A percentile compares a stretch with the other conserved stretches of the same genome.
Evolutionary conservation across 2,329 filamentous ascomycete species (phyloP).

Genomic region (Fusarium austroafricanum): DNA sequence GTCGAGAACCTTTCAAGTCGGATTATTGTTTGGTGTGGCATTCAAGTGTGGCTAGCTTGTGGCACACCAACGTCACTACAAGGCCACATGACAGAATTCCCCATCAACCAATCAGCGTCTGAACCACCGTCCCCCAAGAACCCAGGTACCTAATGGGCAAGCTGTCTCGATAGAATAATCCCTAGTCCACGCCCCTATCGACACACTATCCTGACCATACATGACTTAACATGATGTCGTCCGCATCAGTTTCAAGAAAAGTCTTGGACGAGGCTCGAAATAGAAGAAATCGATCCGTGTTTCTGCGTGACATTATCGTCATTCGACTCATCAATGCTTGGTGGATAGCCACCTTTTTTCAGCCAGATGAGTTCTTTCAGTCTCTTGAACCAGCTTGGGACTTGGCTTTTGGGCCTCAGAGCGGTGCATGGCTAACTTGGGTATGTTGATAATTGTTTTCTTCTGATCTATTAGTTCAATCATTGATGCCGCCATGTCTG

Average conservation of each 20-base stretch:
- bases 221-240: slow-evolving; percentile 22
- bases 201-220: neutral
- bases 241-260: slow-evolving; percentile 8
- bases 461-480: neutral
- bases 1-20: neutral
- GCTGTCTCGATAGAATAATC: slow-evolving; percentile 9
- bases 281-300: slow-evolving; percentile 42
- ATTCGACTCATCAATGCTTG: slow-evolving; percentile 85
- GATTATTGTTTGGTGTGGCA: neutral
- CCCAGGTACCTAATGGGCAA: neutral
- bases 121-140: slow-evolving; percentile 11
- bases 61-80: neutral
- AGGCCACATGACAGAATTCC: neutral
- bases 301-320: slow-evolving; percentile 62
- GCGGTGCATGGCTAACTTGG: slow-evolving; percentile 96
- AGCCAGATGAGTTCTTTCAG: slow-evolving; percentile 98
- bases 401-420: slow-evolving; percentile 80
- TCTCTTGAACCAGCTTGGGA: slow-evolving; percentile 94
- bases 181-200: slow-evolving; percentile 1
- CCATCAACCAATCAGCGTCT: slow-evolving; percentile 11
- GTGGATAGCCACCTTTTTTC: slow-evolving; percentile 88
- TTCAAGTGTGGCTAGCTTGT: neutral
- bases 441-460: slow-evolving; percentile 62
- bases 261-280: slow-evolving; percentile 37
- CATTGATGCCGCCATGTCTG: neutral